Conservation (phyloP, 1,139 yeast genomes). For the Citeromyces hawaiiensis region DNA sequence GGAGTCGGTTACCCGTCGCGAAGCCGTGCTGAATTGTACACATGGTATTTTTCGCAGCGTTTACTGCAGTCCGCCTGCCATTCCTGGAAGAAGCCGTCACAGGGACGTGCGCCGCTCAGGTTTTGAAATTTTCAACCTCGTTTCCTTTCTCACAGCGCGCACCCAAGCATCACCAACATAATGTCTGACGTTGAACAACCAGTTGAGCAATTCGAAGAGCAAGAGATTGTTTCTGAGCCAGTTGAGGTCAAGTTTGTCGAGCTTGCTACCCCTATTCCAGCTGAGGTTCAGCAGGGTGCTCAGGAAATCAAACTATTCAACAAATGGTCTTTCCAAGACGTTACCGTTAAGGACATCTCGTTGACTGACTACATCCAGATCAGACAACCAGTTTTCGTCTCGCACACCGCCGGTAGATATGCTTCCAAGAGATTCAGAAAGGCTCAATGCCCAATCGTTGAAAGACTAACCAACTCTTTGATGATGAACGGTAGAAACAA, state of each 20-base stretch:
- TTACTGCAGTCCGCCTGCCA: not conserved
- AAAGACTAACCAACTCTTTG: slow-evolving; percentile 98
- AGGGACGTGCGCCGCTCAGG: not conserved
- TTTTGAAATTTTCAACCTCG: not conserved
- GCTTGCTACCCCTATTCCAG: slow-evolving; percentile 92
- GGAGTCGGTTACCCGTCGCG: slow-evolving; percentile 1
- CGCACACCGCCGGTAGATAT: slow-evolving; percentile 99
- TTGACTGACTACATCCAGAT: slow-evolving; percentile 97
- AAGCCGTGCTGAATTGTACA: not conserved
- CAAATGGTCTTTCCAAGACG: slow-evolving; percentile 98
- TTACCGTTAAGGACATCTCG: slow-evolving; percentile 95
- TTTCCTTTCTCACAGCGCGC: not conserved
- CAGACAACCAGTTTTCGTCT: slow-evolving; percentile 93
- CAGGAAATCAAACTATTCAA: slow-evolving; percentile 95
- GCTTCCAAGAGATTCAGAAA: slow-evolving; percentile 99
- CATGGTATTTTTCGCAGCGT: not conserved
- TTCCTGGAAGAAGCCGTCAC: slow-evolving; percentile 1
- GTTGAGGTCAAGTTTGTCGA: slow-evolving; percentile 63
- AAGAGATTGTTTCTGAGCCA: slow-evolving; percentile 58
- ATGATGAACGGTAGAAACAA: slow-evolving; percentile 99
- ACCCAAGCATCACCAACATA: slow-evolving; percentile 3
- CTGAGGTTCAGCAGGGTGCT: slow-evolving; percentile 93
- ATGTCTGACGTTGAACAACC: slow-evolving; percentile 23
- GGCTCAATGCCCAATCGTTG: slow-evolving; percentile 99
- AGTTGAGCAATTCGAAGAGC: slow-evolving; percentile 32